Base-by-base conservation (phyloP, 2,329 filamentous ascomycete genomes). In the Phialemoniopsis sp. region DNA sequence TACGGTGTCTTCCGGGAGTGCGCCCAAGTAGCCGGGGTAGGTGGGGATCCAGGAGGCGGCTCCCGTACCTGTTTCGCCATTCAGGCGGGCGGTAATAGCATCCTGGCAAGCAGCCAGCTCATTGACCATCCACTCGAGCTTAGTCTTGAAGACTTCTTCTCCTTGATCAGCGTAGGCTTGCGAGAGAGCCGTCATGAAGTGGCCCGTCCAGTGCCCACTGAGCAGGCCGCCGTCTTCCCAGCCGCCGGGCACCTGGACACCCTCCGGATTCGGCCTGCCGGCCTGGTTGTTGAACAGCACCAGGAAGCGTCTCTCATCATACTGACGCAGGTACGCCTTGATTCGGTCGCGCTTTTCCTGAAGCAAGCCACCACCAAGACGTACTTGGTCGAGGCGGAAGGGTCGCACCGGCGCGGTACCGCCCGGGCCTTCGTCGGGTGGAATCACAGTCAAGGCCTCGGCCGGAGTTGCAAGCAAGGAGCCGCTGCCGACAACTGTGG, bases 191-290 rank as follows among this genome's bases (percentile, higher is more conserved):
- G 56, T 56, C 56, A 60, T 54, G 40, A 47, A 60, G 32, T 60
- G 57, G 13, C 57, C 56, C 1, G 56, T 46, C 57, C 56, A 60
- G 41, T 60, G 57, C 5, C 57, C 57, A 29, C 57, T 60, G 31
- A 60, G 45, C n/a, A 59, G 44, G 3, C 56, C 57, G 7, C 57
- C 57, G n/a, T 60, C 54, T 32, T 59, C 57, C 58, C 57, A 61
- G 4, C 56, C 56, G 3, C 57, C 57, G 2, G 57, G 57, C 4
- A 49, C 34, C 15, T 40, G 29, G 28, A 59, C 40, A 3, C 44
- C 53, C 1, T 37, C 43, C 0, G 56, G 52, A 35, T 58, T 59
- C 14, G 55, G 41, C 15, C 56, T 46, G 3, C 51, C 52, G 13
- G 57, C 57, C 37, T 59, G 54, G 17, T 59, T 50, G 33, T 59